A percentile compares a stretch with the other conserved stretches of the same genome.
phyloP scores from a whole-genome alignment of 176 grass and related monocot genomes.

The Poa pratensis region DNA sequence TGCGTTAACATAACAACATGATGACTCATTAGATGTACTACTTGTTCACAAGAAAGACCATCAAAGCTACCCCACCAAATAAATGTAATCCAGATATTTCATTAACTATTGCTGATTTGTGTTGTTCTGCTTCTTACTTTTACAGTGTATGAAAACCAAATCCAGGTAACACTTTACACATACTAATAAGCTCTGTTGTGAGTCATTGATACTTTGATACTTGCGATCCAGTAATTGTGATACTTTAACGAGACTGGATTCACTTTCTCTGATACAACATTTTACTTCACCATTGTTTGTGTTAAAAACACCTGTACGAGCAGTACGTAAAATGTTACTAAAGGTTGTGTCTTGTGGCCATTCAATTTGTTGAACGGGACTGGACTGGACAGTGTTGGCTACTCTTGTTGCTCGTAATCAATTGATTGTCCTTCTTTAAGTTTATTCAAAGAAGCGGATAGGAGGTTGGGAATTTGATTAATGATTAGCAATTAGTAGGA shows the following conservation, averaged over 20 bases:
- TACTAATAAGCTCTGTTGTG: not conserved
- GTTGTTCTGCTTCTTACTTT: conserved; percentile 37
- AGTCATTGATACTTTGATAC: not conserved
- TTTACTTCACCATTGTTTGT: not conserved
- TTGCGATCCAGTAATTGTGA: not conserved
- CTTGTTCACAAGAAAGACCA: not conserved
- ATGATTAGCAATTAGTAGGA: not conserved
- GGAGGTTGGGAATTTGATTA: not conserved
- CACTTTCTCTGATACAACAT: not conserved
- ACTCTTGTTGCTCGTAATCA: not conserved
- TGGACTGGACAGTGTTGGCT: not conserved
- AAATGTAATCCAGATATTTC: not conserved
- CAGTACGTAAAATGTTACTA: not conserved
- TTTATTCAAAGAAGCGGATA: not conserved
- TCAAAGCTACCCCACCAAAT: not conserved
- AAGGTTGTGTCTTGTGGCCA: not conserved
- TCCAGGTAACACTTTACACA: not conserved
- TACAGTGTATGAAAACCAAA: not conserved
- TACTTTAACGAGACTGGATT: not conserved
- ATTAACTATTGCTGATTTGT: not conserved
- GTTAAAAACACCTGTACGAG: not conserved
- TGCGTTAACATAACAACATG: conserved; percentile 36
- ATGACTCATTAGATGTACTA: conserved; percentile 9
- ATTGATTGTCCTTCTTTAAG: not conserved
- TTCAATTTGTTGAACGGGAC: not conserved